These are phyloP conservation scores for Melocanna baccifera DNA, from an alignment of 176 grass and related monocot species.

Conservation along the genomic window DNA sequence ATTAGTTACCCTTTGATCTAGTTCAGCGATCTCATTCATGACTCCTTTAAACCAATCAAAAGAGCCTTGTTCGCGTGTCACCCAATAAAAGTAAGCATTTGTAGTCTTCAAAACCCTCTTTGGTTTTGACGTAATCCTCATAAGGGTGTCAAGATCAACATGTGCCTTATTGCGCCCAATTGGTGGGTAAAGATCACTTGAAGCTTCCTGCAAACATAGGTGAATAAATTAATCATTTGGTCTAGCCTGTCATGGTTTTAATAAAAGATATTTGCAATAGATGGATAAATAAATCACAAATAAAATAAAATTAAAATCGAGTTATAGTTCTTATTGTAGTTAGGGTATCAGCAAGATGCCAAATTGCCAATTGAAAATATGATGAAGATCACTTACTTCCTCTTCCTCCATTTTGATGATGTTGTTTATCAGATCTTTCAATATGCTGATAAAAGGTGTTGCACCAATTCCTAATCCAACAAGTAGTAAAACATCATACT, in stretches of 20 bases:
- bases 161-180: conserved; percentile 43
- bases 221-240: neutral
- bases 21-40: conserved; percentile 81
- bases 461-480: conserved; percentile 95
- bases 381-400: conserved; percentile 42
- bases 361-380: neutral
- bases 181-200: conserved; percentile 58
- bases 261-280: conserved; percentile 4
- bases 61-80: conserved; percentile 82
- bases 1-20: conserved; percentile 63
- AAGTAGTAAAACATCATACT: conserved; percentile 84
- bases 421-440: conserved; percentile 80
- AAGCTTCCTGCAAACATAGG: conserved; percentile 47
- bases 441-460: conserved; percentile 86
- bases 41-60: conserved; percentile 93
- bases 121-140: conserved; percentile 62
- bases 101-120: conserved; percentile 74
- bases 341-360: neutral
- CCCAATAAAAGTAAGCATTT: conserved; percentile 90
- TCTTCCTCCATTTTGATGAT: conserved; percentile 81
- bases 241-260: neutral
- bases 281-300: neutral
- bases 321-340: neutral
- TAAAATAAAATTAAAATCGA: neutral
- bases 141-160: conserved; percentile 64